Conservation (phyloP, 2,329 filamentous ascomycete species). For the Pezizomycotina sp. region DNA sequence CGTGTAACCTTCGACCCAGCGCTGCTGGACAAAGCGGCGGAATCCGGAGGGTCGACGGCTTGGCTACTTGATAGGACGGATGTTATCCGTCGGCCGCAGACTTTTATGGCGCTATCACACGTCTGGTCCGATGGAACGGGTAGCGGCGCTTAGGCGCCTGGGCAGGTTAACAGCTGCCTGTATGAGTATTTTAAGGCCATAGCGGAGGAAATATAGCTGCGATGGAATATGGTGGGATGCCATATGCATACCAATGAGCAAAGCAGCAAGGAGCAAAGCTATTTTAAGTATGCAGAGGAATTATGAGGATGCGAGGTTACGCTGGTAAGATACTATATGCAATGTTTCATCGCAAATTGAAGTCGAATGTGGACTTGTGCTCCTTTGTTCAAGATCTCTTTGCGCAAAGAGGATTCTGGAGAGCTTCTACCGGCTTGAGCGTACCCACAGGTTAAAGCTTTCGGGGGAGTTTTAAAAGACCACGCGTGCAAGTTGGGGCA, state of each 20-base stretch:
- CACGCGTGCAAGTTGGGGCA: no score
- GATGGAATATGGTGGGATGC: slow-evolving; percentile 27
- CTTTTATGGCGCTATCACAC: slow-evolving; percentile 28
- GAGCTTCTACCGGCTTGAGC: no score
- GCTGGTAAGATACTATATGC: no score
- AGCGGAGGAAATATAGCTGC: slow-evolving; percentile 16
- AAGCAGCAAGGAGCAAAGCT: slow-evolving; percentile 14
- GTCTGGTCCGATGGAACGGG: slow-evolving; percentile 27
- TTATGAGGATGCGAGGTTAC: slow-evolving; percentile 21
- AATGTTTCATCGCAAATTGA: no score
- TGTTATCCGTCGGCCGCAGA: no score
- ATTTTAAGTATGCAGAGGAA: slow-evolving; percentile 26
- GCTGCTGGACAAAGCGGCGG: slow-evolving; percentile 2
- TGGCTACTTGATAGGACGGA: slow-evolving; percentile 9
- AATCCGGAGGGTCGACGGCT: not conserved
- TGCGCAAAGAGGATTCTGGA: no score
- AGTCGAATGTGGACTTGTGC: no score
- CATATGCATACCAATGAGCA: slow-evolving; percentile 23
- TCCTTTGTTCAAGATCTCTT: no score
- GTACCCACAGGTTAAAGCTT: no score
- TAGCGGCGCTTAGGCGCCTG: slow-evolving; percentile 19
- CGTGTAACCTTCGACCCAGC: slow-evolving; percentile 6
- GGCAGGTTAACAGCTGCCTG: slow-evolving; percentile 25
- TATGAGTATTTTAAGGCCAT: slow-evolving; percentile 22
- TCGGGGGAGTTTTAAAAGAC: no score